Evolutionary conservation across 352 stramenopile genomes (phyloP).

Genomic region (Globisporangium cystogenes): DNA sequence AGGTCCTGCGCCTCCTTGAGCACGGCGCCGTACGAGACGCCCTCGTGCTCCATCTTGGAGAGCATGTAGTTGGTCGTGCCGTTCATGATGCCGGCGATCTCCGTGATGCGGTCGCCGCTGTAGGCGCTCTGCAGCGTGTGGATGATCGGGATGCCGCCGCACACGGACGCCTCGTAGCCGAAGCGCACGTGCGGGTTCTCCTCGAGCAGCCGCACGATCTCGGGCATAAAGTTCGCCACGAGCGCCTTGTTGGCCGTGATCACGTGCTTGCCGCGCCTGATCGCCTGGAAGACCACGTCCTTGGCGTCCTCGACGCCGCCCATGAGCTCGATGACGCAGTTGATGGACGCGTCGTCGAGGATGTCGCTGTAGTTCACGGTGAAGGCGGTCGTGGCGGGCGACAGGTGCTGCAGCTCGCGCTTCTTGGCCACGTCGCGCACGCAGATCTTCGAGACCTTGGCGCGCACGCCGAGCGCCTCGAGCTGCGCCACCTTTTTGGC

Average conservation of each 20-base stretch:
- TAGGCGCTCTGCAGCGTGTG: slow-evolving; percentile 93
- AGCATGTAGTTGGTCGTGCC: slow-evolving; percentile 99
- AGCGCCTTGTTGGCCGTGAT: slow-evolving; percentile 98
- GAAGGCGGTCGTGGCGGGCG: slow-evolving; percentile 36
- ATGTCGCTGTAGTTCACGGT: slow-evolving; percentile 81
- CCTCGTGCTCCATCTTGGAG: slow-evolving; percentile 95
- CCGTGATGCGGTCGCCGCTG: slow-evolving; percentile 89
- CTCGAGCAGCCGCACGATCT: slow-evolving; percentile 85
- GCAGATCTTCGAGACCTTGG: slow-evolving; percentile 84
- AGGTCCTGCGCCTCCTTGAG: slow-evolving; percentile 92
- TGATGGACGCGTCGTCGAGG: slow-evolving; percentile 90
- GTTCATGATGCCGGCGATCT: slow-evolving; percentile 96
- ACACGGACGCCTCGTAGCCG: slow-evolving; percentile 94
- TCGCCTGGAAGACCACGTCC: slow-evolving; percentile 89
- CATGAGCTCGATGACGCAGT: slow-evolving; percentile 96
- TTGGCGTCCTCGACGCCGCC: slow-evolving; percentile 93
- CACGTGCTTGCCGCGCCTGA: slow-evolving; percentile 91
- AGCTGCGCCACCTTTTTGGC: slow-evolving; percentile 47
- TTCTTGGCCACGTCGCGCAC: slow-evolving; percentile 75
- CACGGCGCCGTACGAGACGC: slow-evolving; percentile 89
- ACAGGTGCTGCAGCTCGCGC: slow-evolving; percentile 59
- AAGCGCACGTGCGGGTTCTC: slow-evolving; percentile 83
- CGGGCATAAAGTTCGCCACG: slow-evolving; percentile 90
- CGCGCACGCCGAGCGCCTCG: slow-evolving; percentile 54
- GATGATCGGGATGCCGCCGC: slow-evolving; percentile 97